Percentiles rank a stretch among this genome's conserved stretches.
Conservation (phyloP, 163 green algal genomes). For the Chlamydomonas reinhardtii region DNA sequence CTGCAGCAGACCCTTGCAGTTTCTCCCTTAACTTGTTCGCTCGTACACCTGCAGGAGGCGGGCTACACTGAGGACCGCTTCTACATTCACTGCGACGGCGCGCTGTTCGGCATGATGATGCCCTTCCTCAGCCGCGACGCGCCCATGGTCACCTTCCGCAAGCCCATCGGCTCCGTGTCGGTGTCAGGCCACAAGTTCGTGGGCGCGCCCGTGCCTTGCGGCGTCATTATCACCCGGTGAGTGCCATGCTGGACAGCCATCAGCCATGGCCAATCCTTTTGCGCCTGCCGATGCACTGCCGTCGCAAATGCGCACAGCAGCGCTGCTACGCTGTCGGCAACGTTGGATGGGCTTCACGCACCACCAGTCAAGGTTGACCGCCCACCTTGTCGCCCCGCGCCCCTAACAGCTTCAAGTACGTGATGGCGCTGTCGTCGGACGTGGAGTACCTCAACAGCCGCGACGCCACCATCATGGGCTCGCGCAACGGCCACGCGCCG, state of each 20-base stretch:
- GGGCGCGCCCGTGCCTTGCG: slow-evolving; percentile 94
- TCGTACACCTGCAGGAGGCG: slow-evolving; percentile 49
- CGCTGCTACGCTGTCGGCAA: no score
- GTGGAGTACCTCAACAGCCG: slow-evolving; percentile 91
- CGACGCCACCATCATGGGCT: slow-evolving; percentile 98
- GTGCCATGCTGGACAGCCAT: background rate
- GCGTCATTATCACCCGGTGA: slow-evolving; percentile 94
- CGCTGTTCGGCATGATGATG: slow-evolving; percentile 99
- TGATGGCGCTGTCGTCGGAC: slow-evolving; percentile 78
- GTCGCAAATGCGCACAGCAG: no score
- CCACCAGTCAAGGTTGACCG: no score
- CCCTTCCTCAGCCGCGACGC: slow-evolving; percentile 88
- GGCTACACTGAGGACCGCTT: slow-evolving; percentile 94
- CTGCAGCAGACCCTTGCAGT: no score
- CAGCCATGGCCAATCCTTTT: no score
- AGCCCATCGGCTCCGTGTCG: slow-evolving; percentile 94
- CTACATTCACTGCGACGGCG: slow-evolving; percentile 98
- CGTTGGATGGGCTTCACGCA: no score
- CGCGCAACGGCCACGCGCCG: slow-evolving; percentile 94
- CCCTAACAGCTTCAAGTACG: slow-evolving; percentile 61
- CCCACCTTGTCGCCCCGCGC: no score
- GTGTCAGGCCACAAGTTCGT: slow-evolving; percentile 98
- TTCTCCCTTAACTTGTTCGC: no score
- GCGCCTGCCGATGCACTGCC: no score
- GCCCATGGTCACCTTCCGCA: slow-evolving; percentile 92